Evolutionary conservation across 768 basidiomycete genomes (phyloP).

Genomic region (Termitomyces sp.): DNA sequence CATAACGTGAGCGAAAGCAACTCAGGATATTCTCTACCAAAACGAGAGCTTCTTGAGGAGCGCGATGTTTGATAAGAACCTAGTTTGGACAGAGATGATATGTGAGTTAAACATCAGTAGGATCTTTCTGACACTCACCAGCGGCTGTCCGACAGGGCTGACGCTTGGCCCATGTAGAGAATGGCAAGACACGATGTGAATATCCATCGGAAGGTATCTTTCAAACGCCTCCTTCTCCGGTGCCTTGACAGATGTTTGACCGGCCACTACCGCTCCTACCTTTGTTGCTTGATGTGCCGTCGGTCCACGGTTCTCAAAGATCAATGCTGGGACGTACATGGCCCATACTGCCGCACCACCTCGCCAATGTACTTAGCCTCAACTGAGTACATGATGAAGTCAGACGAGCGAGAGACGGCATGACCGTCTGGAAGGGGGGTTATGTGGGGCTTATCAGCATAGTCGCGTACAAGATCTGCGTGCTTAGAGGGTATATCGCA

Average conservation of each 20-base stretch:
- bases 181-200: slow-evolving; percentile 88
- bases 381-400: slow-evolving; percentile 93
- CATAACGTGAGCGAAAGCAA: slow-evolving; percentile 78
- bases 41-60: slow-evolving; percentile 59
- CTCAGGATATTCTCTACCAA: slow-evolving; percentile 81
- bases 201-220: slow-evolving; percentile 76
- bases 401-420: slow-evolving; percentile 80
- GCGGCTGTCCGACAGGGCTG: slow-evolving; percentile 80
- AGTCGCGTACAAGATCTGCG: slow-evolving; percentile 54
- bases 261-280: slow-evolving; percentile 84
- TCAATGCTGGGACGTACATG: slow-evolving; percentile 53
- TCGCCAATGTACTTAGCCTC: slow-evolving; percentile 83
- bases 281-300: slow-evolving; percentile 69
- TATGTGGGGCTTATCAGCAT: slow-evolving; percentile 52
- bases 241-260: slow-evolving; percentile 96
- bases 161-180: slow-evolving; percentile 93
- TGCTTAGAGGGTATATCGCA: slow-evolving; percentile 54
- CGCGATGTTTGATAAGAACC: slow-evolving; percentile 89
- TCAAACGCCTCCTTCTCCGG: slow-evolving; percentile 92
- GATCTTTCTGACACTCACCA: slow-evolving; percentile 49
- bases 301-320: not conserved
- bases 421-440: slow-evolving; percentile 77
- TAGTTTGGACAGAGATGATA: slow-evolving; percentile 23
- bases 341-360: slow-evolving; percentile 86
- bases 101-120: not conserved